Base-by-base conservation (phyloP, 495 filamentous ascomycete species). In the Daldinia childiae region DNA sequence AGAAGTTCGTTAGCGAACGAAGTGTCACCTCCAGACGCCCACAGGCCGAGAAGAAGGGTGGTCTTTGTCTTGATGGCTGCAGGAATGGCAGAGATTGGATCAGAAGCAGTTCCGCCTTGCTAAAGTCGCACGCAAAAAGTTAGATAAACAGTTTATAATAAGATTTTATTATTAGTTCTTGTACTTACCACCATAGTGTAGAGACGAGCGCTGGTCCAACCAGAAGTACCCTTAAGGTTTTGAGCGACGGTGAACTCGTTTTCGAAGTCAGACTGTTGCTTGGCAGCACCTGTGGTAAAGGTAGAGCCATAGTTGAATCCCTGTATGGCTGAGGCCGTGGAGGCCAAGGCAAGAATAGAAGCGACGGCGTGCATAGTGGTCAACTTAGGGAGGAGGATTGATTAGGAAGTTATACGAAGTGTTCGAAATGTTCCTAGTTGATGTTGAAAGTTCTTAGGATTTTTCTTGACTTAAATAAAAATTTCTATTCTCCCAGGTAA, bases 221-320 rank as follows among this genome's bases (percentile, higher is more conserved):
- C 93, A 34, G 83, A 82, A 69, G 90, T 90, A 64, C 89, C 90
- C 36, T 86, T 83, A 32, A 97, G 87, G 60, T 81, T 81, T 78
- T 91, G 87, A 61, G 93, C 91, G 15, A 85, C 85, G 8, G 81
- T 83, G 85, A 95, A 97, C 71, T 91, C 85, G 29, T 80, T 75
- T 77, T 91, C 82, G 82, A 88, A 97, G 77, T 94, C 88, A 21
- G 85, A 75, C 78, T 91, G 86, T 36, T 71, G 61, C 76, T 91
- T 92, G 78, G 83, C 74, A 58, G 84, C 84, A 64, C 90, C 88
- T 74, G 91, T 88, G 34, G 80, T 79, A 79, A 85, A 79, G 73
- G 85, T 87, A 27, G 87, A 79, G 74, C 92, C 93, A 74, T 94
- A 92, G 86, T 95, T 96, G 87, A 97, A 96, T 68, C 94, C 94